phyloP scores from a whole-genome alignment of 352 stramenopile genomes.

The Phytophthora pistaciae region DNA sequence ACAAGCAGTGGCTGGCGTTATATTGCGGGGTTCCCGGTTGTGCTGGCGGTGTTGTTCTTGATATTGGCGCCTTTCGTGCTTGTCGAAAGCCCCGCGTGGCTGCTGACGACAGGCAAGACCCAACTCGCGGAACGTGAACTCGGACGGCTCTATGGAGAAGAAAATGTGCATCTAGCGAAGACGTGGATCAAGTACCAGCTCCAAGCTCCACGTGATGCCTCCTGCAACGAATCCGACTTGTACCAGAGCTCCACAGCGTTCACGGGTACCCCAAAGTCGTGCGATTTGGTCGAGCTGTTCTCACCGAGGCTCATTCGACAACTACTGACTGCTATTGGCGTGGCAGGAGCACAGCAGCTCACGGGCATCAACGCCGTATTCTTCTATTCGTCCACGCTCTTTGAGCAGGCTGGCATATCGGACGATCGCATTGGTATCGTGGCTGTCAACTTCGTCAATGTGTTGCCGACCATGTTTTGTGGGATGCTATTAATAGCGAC shows the following conservation, averaged over 20 bases:
- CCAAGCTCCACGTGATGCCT: neutral
- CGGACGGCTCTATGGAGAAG: conserved; percentile 32
- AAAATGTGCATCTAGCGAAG: conserved; percentile 12
- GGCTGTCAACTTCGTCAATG: conserved; percentile 28
- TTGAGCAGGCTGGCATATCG: conserved; percentile 51
- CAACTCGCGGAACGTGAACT: conserved; percentile 29
- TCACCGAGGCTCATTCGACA: conserved; percentile 24
- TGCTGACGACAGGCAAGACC: conserved; percentile 31
- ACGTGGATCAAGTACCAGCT: conserved; percentile 12
- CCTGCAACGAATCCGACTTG: neutral
- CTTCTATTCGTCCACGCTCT: conserved; percentile 46
- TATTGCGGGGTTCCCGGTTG: conserved; percentile 48
- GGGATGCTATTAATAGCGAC: conserved; percentile 13
- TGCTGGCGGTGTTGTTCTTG: conserved; percentile 48
- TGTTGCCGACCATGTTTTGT: conserved; percentile 39
- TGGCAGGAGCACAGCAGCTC: conserved; percentile 18
- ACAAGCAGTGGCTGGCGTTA: conserved; percentile 22
- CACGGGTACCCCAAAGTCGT: neutral
- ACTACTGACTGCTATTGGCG: conserved; percentile 16
- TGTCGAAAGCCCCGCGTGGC: conserved; percentile 28
- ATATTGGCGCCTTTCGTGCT: conserved; percentile 32
- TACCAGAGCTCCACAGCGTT: neutral
- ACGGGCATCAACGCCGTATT: conserved; percentile 35
- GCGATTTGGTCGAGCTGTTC: conserved; percentile 19
- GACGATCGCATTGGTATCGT: conserved; percentile 49